Evolutionary conservation across 352 stramenopile genomes (phyloP).

Genomic region (Blastocystis sp.): DNA sequence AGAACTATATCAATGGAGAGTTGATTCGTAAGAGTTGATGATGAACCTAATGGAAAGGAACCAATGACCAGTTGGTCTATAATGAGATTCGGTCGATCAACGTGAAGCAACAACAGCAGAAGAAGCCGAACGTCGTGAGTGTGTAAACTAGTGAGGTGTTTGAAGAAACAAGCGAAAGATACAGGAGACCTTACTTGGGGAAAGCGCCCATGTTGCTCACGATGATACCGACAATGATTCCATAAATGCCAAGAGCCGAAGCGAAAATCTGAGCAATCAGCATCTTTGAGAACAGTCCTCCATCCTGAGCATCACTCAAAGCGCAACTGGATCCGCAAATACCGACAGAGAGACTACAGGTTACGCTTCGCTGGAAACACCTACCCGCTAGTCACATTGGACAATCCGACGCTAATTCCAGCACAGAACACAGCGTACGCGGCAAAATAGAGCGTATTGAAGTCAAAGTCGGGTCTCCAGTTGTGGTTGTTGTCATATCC

Average conservation of each 20-base stretch:
- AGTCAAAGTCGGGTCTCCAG: slow-evolving; percentile 60
- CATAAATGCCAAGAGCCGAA: slow-evolving; percentile 76
- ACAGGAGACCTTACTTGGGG: slow-evolving; percentile 66
- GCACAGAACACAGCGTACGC: slow-evolving; percentile 75
- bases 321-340: slow-evolving; percentile 77
- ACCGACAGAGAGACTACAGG: slow-evolving; percentile 69
- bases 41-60: background rate
- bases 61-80: background rate
- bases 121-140: background rate
- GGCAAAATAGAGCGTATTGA: slow-evolving; percentile 71
- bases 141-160: background rate
- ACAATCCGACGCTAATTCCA: slow-evolving; percentile 72
- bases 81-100: background rate
- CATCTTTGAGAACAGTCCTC: slow-evolving; percentile 76
- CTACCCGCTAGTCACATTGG: slow-evolving; percentile 76
- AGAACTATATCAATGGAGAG: slow-evolving; percentile 47
- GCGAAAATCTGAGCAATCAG: slow-evolving; percentile 82
- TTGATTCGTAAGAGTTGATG: background rate
- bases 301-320: slow-evolving; percentile 75
- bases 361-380: slow-evolving; percentile 11
- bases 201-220: slow-evolving; percentile 78
- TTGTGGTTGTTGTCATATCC: background rate
- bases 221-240: slow-evolving; percentile 80
- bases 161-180: background rate
- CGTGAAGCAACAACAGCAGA: background rate